Evolutionary conservation across 2,329 filamentous ascomycete species (phyloP), one percentile per base, ranked within the genome.

Genomic region (Cytospora paraplurivora): DNA sequence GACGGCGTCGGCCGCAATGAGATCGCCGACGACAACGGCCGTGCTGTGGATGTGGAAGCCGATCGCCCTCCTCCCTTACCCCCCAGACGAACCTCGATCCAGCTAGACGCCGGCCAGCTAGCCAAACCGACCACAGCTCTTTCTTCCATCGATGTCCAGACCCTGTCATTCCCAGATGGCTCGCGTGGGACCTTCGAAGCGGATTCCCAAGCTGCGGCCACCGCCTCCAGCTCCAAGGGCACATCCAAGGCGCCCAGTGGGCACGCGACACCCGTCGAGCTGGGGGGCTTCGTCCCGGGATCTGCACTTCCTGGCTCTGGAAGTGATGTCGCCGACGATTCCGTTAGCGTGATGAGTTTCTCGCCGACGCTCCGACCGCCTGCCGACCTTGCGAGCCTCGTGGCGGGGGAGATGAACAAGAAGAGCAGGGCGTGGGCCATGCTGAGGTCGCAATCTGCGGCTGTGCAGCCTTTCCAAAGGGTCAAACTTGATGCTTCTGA

Each of bases 81-180:
- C 19, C 71, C 71, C 12, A 68, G 70, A 44, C 67, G 61, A 35
- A 35, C 58, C 11, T 69, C 60, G 15, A 19, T 63, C 33, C 62
- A 62, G 58, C 38, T 66, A 62, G 62, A 76, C 71, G 59, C 66
- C 72, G 70, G 68, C 8, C 71, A 80, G 61, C 81, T 79, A 67
- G 87, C 89, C 1, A 87, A 86, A 64, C 87, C 94, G 55, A 97
- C 93, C 4, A 97, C 93, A 0, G 93, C 93, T 11, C 72, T 98
- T 15, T 94, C 92, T 0, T 84, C 92, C 17, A 83, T 93, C 66
- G 93, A 94, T 68, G 88, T 93, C 62, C 89, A 92, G 69, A 91
- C 90, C 0, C 82, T 93, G 56, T 87, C 88, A 1, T 89, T 90
- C 67, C 87, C 86, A 12, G 90, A 92, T 73, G 87, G 85, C 62